Conservation (phyloP, 192 early-diverging fungal genomes). For the Anaeromyces robustus region DNA sequence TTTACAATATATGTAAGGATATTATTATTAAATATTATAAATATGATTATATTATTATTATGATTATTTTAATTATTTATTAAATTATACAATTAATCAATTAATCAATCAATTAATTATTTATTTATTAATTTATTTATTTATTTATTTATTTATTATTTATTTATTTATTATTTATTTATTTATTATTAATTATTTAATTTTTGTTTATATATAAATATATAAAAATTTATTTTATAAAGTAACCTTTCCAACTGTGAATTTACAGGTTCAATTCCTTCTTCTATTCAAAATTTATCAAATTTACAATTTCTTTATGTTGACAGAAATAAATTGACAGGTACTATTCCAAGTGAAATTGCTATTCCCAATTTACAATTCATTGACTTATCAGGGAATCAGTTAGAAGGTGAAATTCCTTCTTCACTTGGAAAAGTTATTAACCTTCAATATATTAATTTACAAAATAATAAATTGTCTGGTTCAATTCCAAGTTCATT, state of each 20-base stretch:
- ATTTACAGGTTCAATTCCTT: background rate
- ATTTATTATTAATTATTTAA: no score
- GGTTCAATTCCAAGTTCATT: background rate
- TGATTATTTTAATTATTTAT: background rate
- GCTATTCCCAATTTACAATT: background rate
- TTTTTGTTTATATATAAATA: no score
- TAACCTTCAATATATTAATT: background rate
- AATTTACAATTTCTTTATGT: background rate
- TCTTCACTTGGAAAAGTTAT: background rate
- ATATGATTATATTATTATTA: background rate
- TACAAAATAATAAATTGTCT: background rate
- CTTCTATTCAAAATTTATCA: background rate
- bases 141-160: no score
- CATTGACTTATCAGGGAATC: background rate
- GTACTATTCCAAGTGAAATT: background rate
- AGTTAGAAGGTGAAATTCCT: background rate
- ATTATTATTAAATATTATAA: no score
- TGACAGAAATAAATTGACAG: background rate
- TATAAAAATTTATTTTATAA: background rate
- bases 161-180: no score
- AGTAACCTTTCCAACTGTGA: background rate
- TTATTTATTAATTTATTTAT: no score
- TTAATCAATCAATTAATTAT: no score
- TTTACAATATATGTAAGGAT: background rate
- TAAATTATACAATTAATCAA: background rate